Evolutionary conservation across 176 grass and related monocot species (phyloP), one percentile per base, ranked within the genome.

Genomic region (Eragrostis nindensis): DNA sequence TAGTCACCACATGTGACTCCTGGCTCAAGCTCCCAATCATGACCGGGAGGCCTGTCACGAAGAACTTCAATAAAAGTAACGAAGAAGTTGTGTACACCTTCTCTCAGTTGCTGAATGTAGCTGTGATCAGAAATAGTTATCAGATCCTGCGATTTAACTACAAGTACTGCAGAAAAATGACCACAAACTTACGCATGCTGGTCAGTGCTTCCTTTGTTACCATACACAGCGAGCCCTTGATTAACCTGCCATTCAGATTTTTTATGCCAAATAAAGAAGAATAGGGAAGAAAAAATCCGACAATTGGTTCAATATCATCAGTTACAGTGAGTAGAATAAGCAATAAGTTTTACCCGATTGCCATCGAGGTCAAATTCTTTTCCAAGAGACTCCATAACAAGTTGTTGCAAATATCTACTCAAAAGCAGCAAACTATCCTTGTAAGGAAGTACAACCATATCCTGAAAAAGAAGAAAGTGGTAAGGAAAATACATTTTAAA

Each of bases 381-480:
- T 43, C 97, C 97, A 71, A 99, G 97, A 84, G 97, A 99, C 91
- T 99, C 97, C 97, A 99, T 99, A 69, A 99, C 97, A 87, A 99
- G 90, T 76, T 99, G 97, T 49, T 99, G 97, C 85, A 99, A 90
- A 84, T 99, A 99, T 79, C 97, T 87, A 90, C 97, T 99, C 81
- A 96, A 92, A 50, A 99, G 97, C 72, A 99, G 82, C 70, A 99
- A 84, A 62, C 97, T 99, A 66, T 99, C 93, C 77, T 99, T 99
- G 85, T 99, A 99, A 42, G 97, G 97, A 89, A 99, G 93, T 68
- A 99, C 93, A 86, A 99, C 97, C 97, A 99, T 99, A 94, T 99
- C 97, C 97, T 99, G 85, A 14, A 78, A 76, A 8, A 82, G 39
- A 62, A 47, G n/a, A 54, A 43, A 74, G 6, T 60, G 49, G 21